Conservation (phyloP, 2,329 filamentous ascomycete genomes). For the Penicillium sp. region DNA sequence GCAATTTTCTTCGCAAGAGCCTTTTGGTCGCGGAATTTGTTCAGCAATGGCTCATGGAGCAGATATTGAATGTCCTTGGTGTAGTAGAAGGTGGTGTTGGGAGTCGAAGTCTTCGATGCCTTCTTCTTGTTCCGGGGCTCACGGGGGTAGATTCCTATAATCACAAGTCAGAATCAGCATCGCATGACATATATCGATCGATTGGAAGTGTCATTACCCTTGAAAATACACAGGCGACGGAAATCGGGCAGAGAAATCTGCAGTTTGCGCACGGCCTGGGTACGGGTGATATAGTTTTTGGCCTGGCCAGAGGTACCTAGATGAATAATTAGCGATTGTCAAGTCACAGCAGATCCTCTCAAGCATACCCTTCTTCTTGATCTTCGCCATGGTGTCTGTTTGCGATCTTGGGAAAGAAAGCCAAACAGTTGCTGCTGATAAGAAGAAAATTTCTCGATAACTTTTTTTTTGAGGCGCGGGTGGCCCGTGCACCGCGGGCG, state of each 20-base stretch:
- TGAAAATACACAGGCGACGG: constrained; percentile 97
- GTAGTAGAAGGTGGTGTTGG: constrained; percentile 85
- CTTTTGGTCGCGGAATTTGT: constrained; percentile 96
- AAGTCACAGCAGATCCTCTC: neutral
- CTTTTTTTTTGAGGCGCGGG: constrained; percentile 26
- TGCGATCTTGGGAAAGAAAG: constrained; percentile 10
- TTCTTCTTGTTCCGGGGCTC: constrained; percentile 97
- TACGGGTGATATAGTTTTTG: constrained; percentile 97
- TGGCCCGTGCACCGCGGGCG: constrained; percentile 32
- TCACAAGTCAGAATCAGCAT: constrained; percentile 13
- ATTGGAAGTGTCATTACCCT: constrained; percentile 50
- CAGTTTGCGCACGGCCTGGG: constrained; percentile 93
- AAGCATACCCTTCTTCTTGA: constrained; percentile 76
- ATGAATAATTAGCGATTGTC: neutral
- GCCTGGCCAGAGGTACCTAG: constrained; percentile 77
- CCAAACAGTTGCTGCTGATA: constrained; percentile 28
- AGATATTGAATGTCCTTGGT: constrained; percentile 98
- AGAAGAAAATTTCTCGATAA: constrained; percentile 36
- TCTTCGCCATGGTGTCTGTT: constrained; percentile 56
- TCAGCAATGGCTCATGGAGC: constrained; percentile 87
- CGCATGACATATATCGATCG: neutral
- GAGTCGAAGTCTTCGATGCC: constrained; percentile 82
- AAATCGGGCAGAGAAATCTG: constrained; percentile 97
- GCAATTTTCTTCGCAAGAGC: constrained; percentile 96
- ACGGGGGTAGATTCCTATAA: constrained; percentile 78